These are phyloP conservation scores for Paecilomyces sp. DNA, from an alignment of 2,329 filamentous ascomycete genomes.

Conservation along the genomic window DNA sequence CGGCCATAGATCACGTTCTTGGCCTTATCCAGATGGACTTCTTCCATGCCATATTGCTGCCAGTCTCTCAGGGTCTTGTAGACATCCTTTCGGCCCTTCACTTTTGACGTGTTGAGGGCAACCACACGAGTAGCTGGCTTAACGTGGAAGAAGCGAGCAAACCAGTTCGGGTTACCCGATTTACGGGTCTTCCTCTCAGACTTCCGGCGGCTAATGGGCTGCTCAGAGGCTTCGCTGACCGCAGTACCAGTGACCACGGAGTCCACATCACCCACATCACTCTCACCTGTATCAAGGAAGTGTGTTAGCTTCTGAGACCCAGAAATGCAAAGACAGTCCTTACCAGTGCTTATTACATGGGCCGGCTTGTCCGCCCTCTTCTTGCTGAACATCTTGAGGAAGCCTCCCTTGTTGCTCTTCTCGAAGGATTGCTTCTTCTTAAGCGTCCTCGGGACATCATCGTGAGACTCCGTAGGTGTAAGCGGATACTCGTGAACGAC, in stretches of 20 bases:
- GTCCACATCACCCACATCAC: neutral
- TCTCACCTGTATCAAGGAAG: neutral
- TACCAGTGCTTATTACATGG: slow-evolving; percentile 29
- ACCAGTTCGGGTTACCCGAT: slow-evolving; percentile 67
- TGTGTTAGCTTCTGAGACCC: neutral
- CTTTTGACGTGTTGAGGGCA: slow-evolving; percentile 66
- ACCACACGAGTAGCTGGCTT: slow-evolving; percentile 72
- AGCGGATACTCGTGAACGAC: slow-evolving; percentile 15
- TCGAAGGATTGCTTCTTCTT: slow-evolving; percentile 10
- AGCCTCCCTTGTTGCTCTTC: slow-evolving; percentile 38
- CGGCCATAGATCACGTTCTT: slow-evolving; percentile 73
- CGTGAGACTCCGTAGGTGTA: neutral
- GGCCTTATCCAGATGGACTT: slow-evolving; percentile 71
- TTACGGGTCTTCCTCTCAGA: slow-evolving; percentile 16
- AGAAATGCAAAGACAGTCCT: slow-evolving; percentile 11
- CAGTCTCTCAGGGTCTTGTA: slow-evolving; percentile 69
- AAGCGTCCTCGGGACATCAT: slow-evolving; percentile 5
- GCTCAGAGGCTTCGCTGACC: neutral
- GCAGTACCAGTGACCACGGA: neutral
- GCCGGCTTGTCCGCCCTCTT: slow-evolving; percentile 35
- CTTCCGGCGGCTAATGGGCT: slow-evolving; percentile 8
- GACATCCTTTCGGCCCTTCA: slow-evolving; percentile 70
- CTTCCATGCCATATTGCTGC: slow-evolving; percentile 72
- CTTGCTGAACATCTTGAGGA: slow-evolving; percentile 48
- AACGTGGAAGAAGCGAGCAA: slow-evolving; percentile 80